Base-by-base conservation (phyloP, 257 asterid species). In the Hygrophila difformis region DNA sequence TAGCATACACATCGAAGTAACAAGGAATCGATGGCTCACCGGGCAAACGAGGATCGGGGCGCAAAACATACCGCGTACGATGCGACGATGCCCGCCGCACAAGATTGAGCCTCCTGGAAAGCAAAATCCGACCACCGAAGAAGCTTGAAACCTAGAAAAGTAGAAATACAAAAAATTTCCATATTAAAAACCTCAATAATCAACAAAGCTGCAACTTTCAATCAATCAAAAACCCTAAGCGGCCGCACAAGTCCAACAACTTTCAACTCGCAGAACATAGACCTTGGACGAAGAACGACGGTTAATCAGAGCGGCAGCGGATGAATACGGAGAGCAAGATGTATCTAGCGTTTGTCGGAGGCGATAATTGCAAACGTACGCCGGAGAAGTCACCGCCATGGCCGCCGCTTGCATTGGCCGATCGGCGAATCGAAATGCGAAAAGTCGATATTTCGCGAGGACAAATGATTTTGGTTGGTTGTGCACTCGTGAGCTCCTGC, bases 311-410 rank as follows among this genome's bases (percentile, higher is more conserved):
- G 65, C 38, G 51, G 49, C 46, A 55, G 59, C 35, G 53, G 82
- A 55, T 16, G 87, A 57, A 40, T 76, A 49, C 29, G 78, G 62
- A 23, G 72, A 66, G 39, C 71, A 57, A 2, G 76, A 61, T 24
- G 73, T 26, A 0, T 74, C 78, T 35, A 63, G 57, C 69, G 69
- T 47, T 54, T 62, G 76, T 37, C 49, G 73, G 34, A 63, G 56
- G 7, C 50, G 22, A 39, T 41, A 24, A 24, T 33, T 29, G 66
- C 46, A 59, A 22, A 71, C 39, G 31, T 52, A 67, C 4, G 79
- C 35, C 20, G 68, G 56, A 51, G 77, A 57, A 39, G 61, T 58
- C 55, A 64, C 65, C 50, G 77, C 78, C 74, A 71, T 62, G 44
- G 76, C 60, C 1, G 65, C 48, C 50, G 49, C 65, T 61, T 61